phyloP scores from a whole-genome alignment of 1,139 yeast species.

The Blastobotrys indianensis region DNA sequence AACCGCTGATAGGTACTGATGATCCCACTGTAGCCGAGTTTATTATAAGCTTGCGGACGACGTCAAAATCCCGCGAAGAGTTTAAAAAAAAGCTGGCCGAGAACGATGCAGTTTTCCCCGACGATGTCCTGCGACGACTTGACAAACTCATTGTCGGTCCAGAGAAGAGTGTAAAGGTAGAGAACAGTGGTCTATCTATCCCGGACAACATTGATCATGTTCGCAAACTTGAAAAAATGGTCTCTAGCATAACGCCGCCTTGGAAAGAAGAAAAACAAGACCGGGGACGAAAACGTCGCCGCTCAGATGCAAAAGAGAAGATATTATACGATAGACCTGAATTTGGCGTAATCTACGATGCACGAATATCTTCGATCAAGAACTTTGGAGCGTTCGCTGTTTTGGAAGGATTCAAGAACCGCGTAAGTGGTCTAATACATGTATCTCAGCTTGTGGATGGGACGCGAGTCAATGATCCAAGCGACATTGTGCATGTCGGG shows the following conservation, averaged over 20 bases:
- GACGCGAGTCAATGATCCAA: slow-evolving; percentile 49
- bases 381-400: slow-evolving; percentile 76
- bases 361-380: slow-evolving; percentile 53
- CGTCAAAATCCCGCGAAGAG: slow-evolving; percentile 25
- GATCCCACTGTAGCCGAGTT: slow-evolving; percentile 52
- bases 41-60: slow-evolving; percentile 43
- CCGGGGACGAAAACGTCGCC: slow-evolving; percentile 10
- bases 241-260: not conserved
- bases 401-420: slow-evolving; percentile 36
- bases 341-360: slow-evolving; percentile 49
- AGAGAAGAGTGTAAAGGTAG: slow-evolving; percentile 7
- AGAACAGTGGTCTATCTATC: slow-evolving; percentile 20
- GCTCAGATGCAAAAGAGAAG: slow-evolving; percentile 7
- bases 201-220: slow-evolving; percentile 17
- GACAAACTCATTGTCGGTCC: slow-evolving; percentile 32
- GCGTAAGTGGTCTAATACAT: slow-evolving; percentile 60
- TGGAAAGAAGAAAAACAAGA: not conserved
- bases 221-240: not conserved
- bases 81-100: slow-evolving; percentile 44
- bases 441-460: slow-evolving; percentile 55
- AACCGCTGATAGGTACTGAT: slow-evolving; percentile 30
- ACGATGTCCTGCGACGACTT: slow-evolving; percentile 37
- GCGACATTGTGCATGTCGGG: slow-evolving; percentile 50
- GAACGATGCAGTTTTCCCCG: slow-evolving; percentile 61
- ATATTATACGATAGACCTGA: slow-evolving; percentile 26